These are phyloP conservation scores for Galerina marginata DNA, from an alignment of 768 basidiomycete genomes.

Conservation along the genomic window DNA sequence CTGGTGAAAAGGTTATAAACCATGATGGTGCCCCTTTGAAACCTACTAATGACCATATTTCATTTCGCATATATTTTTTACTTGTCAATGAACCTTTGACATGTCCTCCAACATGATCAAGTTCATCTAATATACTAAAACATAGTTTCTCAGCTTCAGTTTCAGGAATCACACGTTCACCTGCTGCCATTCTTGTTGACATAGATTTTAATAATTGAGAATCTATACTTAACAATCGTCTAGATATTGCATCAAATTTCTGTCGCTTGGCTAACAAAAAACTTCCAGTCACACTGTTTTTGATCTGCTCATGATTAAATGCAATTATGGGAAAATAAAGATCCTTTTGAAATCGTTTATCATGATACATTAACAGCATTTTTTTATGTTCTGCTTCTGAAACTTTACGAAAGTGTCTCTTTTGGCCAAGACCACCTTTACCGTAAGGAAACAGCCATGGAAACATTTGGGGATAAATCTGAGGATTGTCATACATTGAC, in stretches of 20 bases:
- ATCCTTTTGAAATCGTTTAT: conserved; percentile 15
- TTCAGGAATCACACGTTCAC: conserved; percentile 27
- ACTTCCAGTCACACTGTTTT: conserved; percentile 29
- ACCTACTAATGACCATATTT: conserved; percentile 36
- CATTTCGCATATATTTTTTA: conserved; percentile 27
- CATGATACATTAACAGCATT: conserved; percentile 37
- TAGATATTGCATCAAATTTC: conserved; percentile 30
- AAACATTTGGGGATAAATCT: conserved; percentile 8
- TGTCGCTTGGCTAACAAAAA: conserved; percentile 32
- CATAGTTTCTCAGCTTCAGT: conserved; percentile 39
- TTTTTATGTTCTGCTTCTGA: conserved; percentile 27
- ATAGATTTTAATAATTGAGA: conserved; percentile 23
- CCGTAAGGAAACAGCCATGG: conserved; percentile 46
- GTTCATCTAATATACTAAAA: conserved; percentile 36
- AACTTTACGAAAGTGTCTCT: not conserved
- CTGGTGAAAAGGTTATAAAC: conserved; percentile 43
- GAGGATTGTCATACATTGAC: not conserved
- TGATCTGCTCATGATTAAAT: conserved; percentile 34
- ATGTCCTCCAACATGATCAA: conserved; percentile 40
- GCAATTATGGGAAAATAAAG: conserved; percentile 12
- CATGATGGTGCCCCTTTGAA: conserved; percentile 33
- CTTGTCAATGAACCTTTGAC: conserved; percentile 24
- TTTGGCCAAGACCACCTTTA: conserved; percentile 27
- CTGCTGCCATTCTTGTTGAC: conserved; percentile 24
- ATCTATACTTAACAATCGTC: conserved; percentile 28